These are phyloP conservation scores for Microbotryum lychnidis-dioicae DNA, from an alignment of 1,284 basidiomycete species.

Conservation along the genomic window DNA sequence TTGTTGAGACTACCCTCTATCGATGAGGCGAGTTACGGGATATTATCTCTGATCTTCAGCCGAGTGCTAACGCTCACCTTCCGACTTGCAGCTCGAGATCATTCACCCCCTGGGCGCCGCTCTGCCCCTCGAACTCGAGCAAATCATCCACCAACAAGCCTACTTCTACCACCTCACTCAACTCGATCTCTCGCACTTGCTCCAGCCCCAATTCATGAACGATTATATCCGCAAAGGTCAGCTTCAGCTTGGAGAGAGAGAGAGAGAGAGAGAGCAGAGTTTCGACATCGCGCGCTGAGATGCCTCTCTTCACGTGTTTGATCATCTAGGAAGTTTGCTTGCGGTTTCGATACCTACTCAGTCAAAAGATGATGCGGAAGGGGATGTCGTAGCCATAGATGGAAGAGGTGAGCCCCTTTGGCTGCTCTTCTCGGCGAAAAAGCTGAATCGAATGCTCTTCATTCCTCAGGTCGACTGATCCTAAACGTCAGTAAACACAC, in stretches of 20 bases:
- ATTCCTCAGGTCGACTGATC: constrained; percentile 15
- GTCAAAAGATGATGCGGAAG: constrained; percentile 4
- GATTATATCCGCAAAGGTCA: constrained; percentile 15
- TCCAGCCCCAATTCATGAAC: constrained; percentile 17
- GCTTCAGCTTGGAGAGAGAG: neutral
- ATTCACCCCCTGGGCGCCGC: neutral
- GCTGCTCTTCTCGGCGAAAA: too few relatives aligned
- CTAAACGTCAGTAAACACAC: constrained; percentile 22
- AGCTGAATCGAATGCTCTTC: too few relatives aligned
- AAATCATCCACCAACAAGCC: neutral
- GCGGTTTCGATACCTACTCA: constrained; percentile 7
- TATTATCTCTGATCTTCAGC: too few relatives aligned
- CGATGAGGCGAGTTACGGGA: neutral
- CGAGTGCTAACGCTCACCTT: neutral
- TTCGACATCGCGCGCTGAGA: neutral
- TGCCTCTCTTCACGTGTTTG: too few relatives aligned
- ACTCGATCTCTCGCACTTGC: constrained; percentile 22
- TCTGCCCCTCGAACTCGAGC: neutral
- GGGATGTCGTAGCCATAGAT: constrained; percentile 21
- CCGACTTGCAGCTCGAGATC: constrained; percentile 12
- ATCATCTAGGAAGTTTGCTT: constrained; percentile 13
- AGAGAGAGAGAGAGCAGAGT: too few relatives aligned
- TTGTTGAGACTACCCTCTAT: neutral
- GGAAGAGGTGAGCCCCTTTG: constrained; percentile 19
- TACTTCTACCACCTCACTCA: neutral